Conservation (phyloP, 1,139 yeast species). For the Sugiyamaella castrensis region DNA sequence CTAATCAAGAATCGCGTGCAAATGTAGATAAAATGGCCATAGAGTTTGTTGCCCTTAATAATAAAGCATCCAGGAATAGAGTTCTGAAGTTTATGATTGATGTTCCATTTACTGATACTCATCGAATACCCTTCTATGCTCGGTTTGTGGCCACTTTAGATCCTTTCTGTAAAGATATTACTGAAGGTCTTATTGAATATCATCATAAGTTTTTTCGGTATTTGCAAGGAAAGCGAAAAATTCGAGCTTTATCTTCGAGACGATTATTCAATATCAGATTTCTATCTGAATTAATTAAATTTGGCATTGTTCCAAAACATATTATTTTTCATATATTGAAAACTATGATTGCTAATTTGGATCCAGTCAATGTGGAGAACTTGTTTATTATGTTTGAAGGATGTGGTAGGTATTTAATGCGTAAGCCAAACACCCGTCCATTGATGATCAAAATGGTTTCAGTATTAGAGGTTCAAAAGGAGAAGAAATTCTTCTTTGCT, state of each 20-base stretch:
- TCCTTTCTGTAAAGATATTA: constrained; percentile 49
- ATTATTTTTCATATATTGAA: constrained; percentile 70
- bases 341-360: constrained; percentile 41
- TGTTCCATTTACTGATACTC: constrained; percentile 30
- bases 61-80: constrained; percentile 70
- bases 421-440: constrained; percentile 57
- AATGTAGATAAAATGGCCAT: constrained; percentile 56
- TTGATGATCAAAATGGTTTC: constrained; percentile 64
- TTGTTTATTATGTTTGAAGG: constrained; percentile 60
- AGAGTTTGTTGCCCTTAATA: constrained; percentile 60
- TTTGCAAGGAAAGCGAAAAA: constrained; percentile 26
- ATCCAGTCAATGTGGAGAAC: constrained; percentile 23
- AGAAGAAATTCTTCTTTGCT: constrained; percentile 49
- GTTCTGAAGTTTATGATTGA: constrained; percentile 52
- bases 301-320: constrained; percentile 68
- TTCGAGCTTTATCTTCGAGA: constrained; percentile 25
- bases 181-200: constrained; percentile 53
- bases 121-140: constrained; percentile 48
- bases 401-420: constrained; percentile 65
- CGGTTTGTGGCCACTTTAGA: constrained; percentile 66
- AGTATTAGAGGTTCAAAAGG: constrained; percentile 51
- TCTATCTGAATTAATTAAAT: constrained; percentile 73
- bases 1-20: constrained; percentile 38
- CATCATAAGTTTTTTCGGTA: constrained; percentile 44
- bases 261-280: constrained; percentile 56